Evolutionary conservation across 768 basidiomycete genomes (phyloP).

Genomic region (Pisolithus tinctorius): DNA sequence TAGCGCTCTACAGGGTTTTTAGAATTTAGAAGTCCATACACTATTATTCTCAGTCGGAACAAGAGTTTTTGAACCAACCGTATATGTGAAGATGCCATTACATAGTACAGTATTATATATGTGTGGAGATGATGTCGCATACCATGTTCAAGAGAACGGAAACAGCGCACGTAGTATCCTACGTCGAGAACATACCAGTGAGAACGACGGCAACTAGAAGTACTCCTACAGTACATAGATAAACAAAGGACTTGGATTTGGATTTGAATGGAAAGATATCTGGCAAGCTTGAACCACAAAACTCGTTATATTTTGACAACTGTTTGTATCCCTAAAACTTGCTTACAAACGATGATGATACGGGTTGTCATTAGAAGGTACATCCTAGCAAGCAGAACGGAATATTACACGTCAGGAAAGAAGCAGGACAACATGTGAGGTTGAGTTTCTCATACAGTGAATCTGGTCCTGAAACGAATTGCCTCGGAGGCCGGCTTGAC

Average conservation of each 20-base stretch:
- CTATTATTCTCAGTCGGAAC: too few relatives aligned
- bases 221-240: background rate
- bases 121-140: background rate
- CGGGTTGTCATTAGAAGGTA: background rate
- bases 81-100: too few relatives aligned
- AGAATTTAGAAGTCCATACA: too few relatives aligned
- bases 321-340: background rate
- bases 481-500: slow-evolving; percentile 57
- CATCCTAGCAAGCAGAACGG: background rate
- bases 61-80: too few relatives aligned
- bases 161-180: background rate
- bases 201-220: background rate
- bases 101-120: too few relatives aligned
- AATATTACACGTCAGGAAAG: background rate
- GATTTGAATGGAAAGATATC: background rate
- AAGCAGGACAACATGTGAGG: background rate
- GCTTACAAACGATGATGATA: background rate
- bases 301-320: background rate
- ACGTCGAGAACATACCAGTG: background rate
- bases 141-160: background rate
- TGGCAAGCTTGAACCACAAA: background rate
- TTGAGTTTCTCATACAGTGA: background rate
- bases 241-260: background rate
- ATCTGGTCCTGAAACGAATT: slow-evolving; percentile 37
- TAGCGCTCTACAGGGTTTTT: too few relatives aligned